Evolutionary conservation across 805 yeast genomes (phyloP).

Genomic region (Pichia occidentalis): DNA sequence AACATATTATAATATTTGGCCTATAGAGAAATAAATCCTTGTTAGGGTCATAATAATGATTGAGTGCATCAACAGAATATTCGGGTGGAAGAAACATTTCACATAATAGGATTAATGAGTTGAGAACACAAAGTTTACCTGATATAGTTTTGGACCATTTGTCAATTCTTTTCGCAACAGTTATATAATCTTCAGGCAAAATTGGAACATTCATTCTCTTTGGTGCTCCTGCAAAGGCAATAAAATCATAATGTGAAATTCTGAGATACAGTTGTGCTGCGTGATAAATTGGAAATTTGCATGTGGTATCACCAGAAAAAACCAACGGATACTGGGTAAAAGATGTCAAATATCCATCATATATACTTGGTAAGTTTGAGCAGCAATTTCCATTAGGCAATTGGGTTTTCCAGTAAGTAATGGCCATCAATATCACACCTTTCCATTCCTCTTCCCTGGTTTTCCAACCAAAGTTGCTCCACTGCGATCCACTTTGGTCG

Average conservation of each 20-base stretch:
- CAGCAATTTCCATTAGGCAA: conserved; percentile 20
- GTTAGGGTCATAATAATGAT: conserved; percentile 30
- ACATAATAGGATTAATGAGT: conserved; percentile 49
- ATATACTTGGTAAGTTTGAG: conserved; percentile 14
- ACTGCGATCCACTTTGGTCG: conserved; percentile 50
- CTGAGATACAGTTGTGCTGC: conserved; percentile 59
- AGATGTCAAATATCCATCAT: conserved; percentile 10
- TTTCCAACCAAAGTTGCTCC: conserved; percentile 31
- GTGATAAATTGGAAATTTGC: conserved; percentile 60
- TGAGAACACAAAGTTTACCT: conserved; percentile 46
- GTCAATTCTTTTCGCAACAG: conserved; percentile 39
- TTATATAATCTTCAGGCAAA: conserved; percentile 43
- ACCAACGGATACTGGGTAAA: conserved; percentile 11
- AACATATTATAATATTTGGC: conserved; percentile 33
- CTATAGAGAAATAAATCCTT: conserved; percentile 28
- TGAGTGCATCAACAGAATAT: conserved; percentile 23
- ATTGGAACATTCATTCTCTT: conserved; percentile 62
- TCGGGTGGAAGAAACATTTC: conserved; percentile 43
- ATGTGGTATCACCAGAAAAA: conserved; percentile 30
- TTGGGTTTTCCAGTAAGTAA: conserved; percentile 54
- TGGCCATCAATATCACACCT: conserved; percentile 52
- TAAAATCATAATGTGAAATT: conserved; percentile 65
- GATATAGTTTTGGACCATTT: conserved; percentile 40
- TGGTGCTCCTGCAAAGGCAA: conserved; percentile 73
- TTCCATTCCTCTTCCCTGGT: conserved; percentile 45